Evolutionary conservation across 257 asterid genomes (phyloP).

Genomic region (Primulina eburnea): DNA sequence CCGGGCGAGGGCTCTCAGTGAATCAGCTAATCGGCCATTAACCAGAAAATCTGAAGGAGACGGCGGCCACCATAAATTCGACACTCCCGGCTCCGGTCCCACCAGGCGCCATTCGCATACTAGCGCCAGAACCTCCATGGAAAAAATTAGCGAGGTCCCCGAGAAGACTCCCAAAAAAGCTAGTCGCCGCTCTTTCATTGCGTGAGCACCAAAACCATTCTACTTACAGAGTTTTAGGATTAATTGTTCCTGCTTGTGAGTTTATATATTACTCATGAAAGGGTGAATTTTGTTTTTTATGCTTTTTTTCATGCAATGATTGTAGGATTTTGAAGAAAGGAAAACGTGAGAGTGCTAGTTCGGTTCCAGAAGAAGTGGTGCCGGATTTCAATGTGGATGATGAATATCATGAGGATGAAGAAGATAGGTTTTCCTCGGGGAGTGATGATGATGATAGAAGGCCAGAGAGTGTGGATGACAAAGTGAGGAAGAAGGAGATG

Average conservation of each 20-base stretch:
- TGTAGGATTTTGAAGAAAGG: constrained; percentile 74
- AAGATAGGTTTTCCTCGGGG: constrained; percentile 38
- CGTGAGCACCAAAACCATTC: constrained; percentile 31
- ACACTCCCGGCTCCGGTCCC: constrained; percentile 39
- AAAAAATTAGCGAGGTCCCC: constrained; percentile 63
- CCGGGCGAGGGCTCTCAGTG: constrained; percentile 74
- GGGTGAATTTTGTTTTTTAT: too few species aligned
- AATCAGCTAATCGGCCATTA: constrained; percentile 66
- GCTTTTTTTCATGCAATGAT: background rate
- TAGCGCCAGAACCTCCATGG: constrained; percentile 65
- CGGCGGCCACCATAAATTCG: constrained; percentile 33
- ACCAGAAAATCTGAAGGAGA: constrained; percentile 57
- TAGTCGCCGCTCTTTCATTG: constrained; percentile 70
- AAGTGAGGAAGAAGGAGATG: constrained; percentile 94
- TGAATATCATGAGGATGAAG: constrained; percentile 13
- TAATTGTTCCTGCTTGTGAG: too few species aligned
- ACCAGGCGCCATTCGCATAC: constrained; percentile 84
- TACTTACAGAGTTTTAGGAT: too few species aligned
- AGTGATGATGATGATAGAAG: constrained; percentile 56
- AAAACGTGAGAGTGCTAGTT: constrained; percentile 43
- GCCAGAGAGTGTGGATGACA: constrained; percentile 89
- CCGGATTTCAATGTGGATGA: constrained; percentile 39
- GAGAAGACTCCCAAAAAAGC: constrained; percentile 59
- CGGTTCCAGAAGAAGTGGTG: constrained; percentile 34
- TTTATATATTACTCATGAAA: too few species aligned